Conservation (phyloP, 2,329 filamentous ascomycete species). For the Teratosphaeria destructans region DNA sequence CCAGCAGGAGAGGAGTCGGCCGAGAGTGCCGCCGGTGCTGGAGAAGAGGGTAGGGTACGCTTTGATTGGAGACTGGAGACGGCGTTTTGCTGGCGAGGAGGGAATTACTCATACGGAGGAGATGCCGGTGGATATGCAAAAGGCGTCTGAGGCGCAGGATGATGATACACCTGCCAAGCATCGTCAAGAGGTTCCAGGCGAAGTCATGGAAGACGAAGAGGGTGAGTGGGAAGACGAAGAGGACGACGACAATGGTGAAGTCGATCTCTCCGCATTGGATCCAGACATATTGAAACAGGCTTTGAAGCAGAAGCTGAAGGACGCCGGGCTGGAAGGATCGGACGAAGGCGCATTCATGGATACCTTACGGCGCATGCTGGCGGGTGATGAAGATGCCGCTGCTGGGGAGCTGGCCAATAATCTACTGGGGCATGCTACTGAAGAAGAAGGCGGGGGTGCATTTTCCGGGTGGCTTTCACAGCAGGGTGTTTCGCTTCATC, state of each 20-base stretch:
- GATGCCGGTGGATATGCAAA: slow-evolving; percentile 22
- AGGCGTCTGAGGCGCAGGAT: slow-evolving; percentile 16
- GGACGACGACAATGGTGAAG: slow-evolving; percentile 13
- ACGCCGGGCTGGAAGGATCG: slow-evolving; percentile 26
- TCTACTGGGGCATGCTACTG: slow-evolving; percentile 27
- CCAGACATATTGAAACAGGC: slow-evolving; percentile 28
- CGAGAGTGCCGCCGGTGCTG: slow-evolving; percentile 2
- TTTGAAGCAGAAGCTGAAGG: slow-evolving; percentile 20
- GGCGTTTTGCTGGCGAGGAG: slow-evolving; percentile 24
- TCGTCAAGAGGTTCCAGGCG: background rate
- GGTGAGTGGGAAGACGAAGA: slow-evolving; percentile 12
- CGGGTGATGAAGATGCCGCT: slow-evolving; percentile 33
- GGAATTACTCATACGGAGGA: slow-evolving; percentile 6
- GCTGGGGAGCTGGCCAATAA: slow-evolving; percentile 33
- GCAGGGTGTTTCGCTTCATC: slow-evolving; percentile 21
- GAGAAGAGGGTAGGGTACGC: slow-evolving; percentile 27
- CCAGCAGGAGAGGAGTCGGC: slow-evolving; percentile 8
- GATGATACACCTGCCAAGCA: slow-evolving; percentile 3
- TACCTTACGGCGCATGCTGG: slow-evolving; percentile 36
- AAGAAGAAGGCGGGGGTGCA: slow-evolving; percentile 16
- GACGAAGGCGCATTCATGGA: slow-evolving; percentile 34
- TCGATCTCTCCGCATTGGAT: slow-evolving; percentile 21
- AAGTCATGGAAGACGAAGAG: slow-evolving; percentile 3
- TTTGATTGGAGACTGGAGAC: slow-evolving; percentile 36
- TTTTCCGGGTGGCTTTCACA: slow-evolving; percentile 23